Conservation (phyloP, 2,329 filamentous ascomycete genomes). For the Capronia coronata region DNA sequence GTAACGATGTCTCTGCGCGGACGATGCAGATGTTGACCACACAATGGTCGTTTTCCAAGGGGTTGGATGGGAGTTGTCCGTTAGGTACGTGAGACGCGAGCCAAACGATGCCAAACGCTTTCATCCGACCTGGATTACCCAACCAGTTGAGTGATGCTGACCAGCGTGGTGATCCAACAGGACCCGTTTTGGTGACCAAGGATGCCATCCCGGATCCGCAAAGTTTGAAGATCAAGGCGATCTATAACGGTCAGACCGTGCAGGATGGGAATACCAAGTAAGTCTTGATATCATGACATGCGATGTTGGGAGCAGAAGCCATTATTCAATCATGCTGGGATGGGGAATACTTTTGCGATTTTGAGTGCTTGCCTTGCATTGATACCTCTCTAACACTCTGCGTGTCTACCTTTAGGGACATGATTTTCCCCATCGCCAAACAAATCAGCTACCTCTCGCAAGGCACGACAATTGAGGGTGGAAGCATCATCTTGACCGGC, state of each 20-base stretch:
- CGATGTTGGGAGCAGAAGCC: too few relatives aligned
- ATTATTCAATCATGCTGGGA: too few relatives aligned
- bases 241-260: conserved; percentile 24
- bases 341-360: too few relatives aligned
- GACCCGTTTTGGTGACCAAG: conserved; percentile 27
- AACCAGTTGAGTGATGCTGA: too few relatives aligned
- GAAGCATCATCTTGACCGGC: conserved; percentile 39
- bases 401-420: conserved; percentile 28
- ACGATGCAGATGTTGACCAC: conserved; percentile 34
- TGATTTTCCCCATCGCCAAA: conserved; percentile 37
- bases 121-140: neutral
- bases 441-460: conserved; percentile 36
- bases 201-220: conserved; percentile 38
- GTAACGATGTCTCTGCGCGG: conserved; percentile 40
- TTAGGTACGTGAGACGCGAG: conserved; percentile 32
- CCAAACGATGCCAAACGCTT: neutral
- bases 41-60: conserved; percentile 40
- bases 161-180: too few relatives aligned
- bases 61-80: conserved; percentile 39
- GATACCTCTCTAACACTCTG: too few relatives aligned
- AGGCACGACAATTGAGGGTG: conserved; percentile 36
- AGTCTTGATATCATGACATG: neutral
- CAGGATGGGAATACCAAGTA: conserved; percentile 27
- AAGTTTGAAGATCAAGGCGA: conserved; percentile 34
- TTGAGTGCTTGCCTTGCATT: too few relatives aligned